phyloP scores from a whole-genome alignment of 331 rosid genomes.

The Saraca asoca region DNA sequence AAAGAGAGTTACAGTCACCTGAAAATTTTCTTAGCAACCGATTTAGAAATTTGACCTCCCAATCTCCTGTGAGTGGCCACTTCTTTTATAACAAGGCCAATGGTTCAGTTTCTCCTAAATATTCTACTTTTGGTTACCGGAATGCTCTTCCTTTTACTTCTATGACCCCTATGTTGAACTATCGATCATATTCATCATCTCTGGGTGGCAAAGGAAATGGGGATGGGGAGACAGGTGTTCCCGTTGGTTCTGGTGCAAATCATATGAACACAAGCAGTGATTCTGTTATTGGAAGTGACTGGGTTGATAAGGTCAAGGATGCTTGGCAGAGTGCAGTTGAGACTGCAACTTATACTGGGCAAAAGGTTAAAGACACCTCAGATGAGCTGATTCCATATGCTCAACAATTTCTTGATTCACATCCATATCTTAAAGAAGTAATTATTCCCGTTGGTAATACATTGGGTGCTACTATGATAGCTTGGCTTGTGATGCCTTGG shows the following conservation, averaged over 20 bases:
- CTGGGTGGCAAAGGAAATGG: conserved; percentile 48
- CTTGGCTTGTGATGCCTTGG: conserved; percentile 87
- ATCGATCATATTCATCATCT: conserved; percentile 51
- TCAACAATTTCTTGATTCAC: conserved; percentile 64
- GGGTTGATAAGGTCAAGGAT: conserved; percentile 59
- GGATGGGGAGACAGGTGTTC: conserved; percentile 45
- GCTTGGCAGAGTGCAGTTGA: conserved; percentile 67
- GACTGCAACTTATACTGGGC: conserved; percentile 48
- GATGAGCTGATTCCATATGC: conserved; percentile 62
- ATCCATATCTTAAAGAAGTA: conserved; percentile 65
- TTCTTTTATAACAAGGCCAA: conserved; percentile 29
- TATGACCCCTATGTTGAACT: conserved; percentile 29
- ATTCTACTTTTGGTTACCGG: conserved; percentile 28
- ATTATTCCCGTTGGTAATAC: conserved; percentile 66
- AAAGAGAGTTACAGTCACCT: conserved; percentile 29
- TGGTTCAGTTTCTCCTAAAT: conserved; percentile 36
- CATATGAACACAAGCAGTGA: conserved; percentile 42
- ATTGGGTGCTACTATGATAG: conserved; percentile 65
- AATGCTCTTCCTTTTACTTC: conserved; percentile 42
- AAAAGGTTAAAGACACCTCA: conserved; percentile 70
- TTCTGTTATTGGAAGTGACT: conserved; percentile 49
- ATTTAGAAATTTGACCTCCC: conserved; percentile 28
- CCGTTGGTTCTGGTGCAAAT: conserved; percentile 50
- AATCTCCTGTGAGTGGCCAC: conserved; percentile 29
- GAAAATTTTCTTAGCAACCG: conserved; percentile 11